Evolutionary conservation across 2,329 filamentous ascomycete species (phyloP).

Genomic region (Nothophoma quercina): DNA sequence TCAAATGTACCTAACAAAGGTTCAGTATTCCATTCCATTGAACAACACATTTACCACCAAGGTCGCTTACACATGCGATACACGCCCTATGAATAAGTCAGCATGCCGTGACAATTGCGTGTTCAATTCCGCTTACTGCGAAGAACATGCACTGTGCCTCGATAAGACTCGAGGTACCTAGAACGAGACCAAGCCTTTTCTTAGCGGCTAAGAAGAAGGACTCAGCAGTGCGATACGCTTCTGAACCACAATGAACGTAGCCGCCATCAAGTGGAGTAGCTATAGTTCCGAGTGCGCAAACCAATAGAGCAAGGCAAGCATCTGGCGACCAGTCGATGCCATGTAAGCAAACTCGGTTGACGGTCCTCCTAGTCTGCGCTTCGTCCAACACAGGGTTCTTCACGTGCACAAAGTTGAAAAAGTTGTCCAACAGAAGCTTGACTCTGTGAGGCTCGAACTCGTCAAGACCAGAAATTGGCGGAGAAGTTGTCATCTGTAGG

Average conservation of each 20-base stretch:
- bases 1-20: slow-evolving; percentile 2
- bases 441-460: slow-evolving; percentile 4
- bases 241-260: slow-evolving; percentile 4
- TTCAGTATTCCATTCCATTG: too few species aligned
- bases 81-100: background rate
- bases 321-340: slow-evolving; percentile 17
- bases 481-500: slow-evolving; percentile 1
- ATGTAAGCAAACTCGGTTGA: slow-evolving; percentile 15
- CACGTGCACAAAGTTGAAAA: slow-evolving; percentile 5
- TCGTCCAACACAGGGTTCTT: slow-evolving; percentile 20
- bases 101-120: background rate
- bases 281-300: slow-evolving; percentile 21
- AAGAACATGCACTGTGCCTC: slow-evolving; percentile 15
- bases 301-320: slow-evolving; percentile 16
- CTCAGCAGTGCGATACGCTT: slow-evolving; percentile 9
- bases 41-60: too few species aligned
- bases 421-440: slow-evolving; percentile 9
- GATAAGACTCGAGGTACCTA: slow-evolving; percentile 3
- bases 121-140: background rate
- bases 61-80: slow-evolving; percentile 4
- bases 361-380: background rate
- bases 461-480: background rate
- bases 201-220: slow-evolving; percentile 8
- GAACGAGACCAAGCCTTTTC: slow-evolving; percentile 10
- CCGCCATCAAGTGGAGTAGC: slow-evolving; percentile 7